These are phyloP conservation scores for Auriscalpium orientale DNA, from an alignment of 768 basidiomycete species.

Conservation along the genomic window DNA sequence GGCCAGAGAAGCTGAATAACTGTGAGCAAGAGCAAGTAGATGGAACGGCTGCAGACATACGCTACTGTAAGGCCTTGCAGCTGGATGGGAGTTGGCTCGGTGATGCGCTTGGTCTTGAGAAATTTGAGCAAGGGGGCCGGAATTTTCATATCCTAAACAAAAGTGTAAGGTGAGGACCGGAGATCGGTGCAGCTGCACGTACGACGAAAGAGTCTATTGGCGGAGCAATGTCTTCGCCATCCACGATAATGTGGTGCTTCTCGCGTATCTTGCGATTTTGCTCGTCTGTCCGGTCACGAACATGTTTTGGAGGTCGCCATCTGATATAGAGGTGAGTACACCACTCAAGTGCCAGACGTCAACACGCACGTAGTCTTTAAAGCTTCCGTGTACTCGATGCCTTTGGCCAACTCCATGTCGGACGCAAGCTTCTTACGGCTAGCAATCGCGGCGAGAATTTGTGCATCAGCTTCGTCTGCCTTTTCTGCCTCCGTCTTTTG, in stretches of 20 bases:
- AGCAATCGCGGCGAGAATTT: conserved; percentile 87
- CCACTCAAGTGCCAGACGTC: background rate
- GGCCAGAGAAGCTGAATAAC: conserved; percentile 71
- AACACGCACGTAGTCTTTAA: conserved; percentile 66
- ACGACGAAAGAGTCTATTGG: conserved; percentile 87
- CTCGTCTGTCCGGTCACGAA: conserved; percentile 62
- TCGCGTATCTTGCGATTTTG: conserved; percentile 73
- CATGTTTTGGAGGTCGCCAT: conserved; percentile 83
- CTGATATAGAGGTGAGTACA: conserved; percentile 31
- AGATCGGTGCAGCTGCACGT: conserved; percentile 9
- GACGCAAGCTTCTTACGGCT: conserved; percentile 87
- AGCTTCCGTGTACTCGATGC: conserved; percentile 84
- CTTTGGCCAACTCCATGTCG: conserved; percentile 88
- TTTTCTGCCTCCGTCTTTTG: conserved; percentile 85
- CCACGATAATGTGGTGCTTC: conserved; percentile 90
- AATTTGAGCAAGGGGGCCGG: conserved; percentile 77
- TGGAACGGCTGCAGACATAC: conserved; percentile 35
- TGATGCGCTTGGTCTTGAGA: conserved; percentile 80
- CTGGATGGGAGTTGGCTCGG: conserved; percentile 89
- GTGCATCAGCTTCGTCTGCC: conserved; percentile 81
- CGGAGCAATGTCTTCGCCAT: conserved; percentile 89
- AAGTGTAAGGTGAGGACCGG: background rate
- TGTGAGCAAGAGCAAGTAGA: conserved; percentile 3
- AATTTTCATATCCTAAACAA: conserved; percentile 92
- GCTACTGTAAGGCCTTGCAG: conserved; percentile 95